Conservation (phyloP, 108 stramenopile genomes). For the Cyclotella atomus region DNA sequence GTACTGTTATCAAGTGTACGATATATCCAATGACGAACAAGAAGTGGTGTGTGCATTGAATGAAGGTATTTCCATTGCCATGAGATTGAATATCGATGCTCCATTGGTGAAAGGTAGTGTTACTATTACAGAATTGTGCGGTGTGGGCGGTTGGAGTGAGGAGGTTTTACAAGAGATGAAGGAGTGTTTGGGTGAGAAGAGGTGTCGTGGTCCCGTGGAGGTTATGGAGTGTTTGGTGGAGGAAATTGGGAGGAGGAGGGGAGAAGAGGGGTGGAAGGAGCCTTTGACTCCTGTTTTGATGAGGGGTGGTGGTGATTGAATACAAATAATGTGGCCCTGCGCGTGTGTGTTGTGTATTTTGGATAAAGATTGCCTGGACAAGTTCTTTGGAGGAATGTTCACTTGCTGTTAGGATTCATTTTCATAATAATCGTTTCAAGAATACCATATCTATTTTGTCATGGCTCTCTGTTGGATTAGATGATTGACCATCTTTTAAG, state of each 20-base stretch:
- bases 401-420: not conserved
- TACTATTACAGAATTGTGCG: conserved; percentile 55
- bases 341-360: not conserved
- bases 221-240: conserved; percentile 50
- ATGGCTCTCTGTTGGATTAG: too few relatives aligned
- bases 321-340: not conserved
- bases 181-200: conserved; percentile 14
- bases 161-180: conserved; percentile 43
- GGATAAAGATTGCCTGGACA: not conserved
- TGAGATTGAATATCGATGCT: conserved; percentile 56
- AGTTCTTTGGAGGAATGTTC: not conserved
- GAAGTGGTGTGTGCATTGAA: conserved; percentile 69
- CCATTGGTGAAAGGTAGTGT: conserved; percentile 55
- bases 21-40: conserved; percentile 46
- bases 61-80: conserved; percentile 67
- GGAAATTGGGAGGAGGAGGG: conserved; percentile 42
- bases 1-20: conserved; percentile 56
- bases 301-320: not conserved
- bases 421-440: too few relatives aligned
- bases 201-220: conserved; percentile 50
- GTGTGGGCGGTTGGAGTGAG: conserved; percentile 66
- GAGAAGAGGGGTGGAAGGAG: conserved; percentile 40
- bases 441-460: too few relatives aligned
- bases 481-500: too few relatives aligned
- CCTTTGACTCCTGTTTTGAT: conserved; percentile 44